phyloP scores from a whole-genome alignment of 108 stramenopile genomes.

The Pseudonitzschia multistriata region DNA sequence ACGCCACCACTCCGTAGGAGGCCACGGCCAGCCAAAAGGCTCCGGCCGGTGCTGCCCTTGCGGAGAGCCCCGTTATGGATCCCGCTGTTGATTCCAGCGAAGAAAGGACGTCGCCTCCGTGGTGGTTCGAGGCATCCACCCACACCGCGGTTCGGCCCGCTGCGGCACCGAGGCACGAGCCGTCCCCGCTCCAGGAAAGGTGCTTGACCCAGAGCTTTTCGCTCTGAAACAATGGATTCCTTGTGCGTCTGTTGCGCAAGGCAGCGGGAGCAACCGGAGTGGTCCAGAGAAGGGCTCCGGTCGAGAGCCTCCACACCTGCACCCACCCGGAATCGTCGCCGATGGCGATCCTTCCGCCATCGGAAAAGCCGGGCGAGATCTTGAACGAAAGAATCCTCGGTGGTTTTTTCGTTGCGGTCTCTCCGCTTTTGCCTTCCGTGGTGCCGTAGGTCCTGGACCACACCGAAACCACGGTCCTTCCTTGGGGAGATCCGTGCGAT shows the following conservation, averaged over 20 bases:
- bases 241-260: background rate
- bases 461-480: background rate
- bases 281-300: background rate
- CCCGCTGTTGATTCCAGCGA: background rate
- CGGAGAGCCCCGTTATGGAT: background rate
- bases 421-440: background rate
- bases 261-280: background rate
- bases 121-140: background rate
- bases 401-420: background rate
- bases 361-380: background rate
- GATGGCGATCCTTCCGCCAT: constrained; percentile 8
- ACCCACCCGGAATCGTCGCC: constrained; percentile 12
- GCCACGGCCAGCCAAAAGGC: background rate
- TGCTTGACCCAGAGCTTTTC: background rate
- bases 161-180: background rate
- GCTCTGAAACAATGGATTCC: background rate
- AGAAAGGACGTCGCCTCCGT: background rate
- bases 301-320: background rate
- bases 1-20: constrained; percentile 1
- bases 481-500: background rate
- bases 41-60: background rate
- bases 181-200: background rate
- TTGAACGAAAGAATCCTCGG: background rate
- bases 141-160: constrained; percentile 3
- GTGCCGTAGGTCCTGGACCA: constrained; percentile 1